These are phyloP conservation scores for Chionographis japonica DNA, from an alignment of 106 monocot genomes.

Conservation along the genomic window DNA sequence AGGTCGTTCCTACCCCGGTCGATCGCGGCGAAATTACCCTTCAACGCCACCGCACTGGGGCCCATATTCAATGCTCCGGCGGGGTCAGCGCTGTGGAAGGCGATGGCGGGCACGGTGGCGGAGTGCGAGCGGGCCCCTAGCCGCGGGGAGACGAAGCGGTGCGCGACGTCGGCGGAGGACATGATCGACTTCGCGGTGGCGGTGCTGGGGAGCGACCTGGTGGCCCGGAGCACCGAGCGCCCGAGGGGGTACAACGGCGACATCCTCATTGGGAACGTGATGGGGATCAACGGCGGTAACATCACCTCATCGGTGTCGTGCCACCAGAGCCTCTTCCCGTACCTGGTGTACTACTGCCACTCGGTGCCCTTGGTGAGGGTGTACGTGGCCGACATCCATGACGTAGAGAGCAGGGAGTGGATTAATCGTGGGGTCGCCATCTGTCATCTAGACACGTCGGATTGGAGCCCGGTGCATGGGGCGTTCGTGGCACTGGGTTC, in stretches of 20 bases:
- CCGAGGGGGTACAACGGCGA: slow-evolving; percentile 33
- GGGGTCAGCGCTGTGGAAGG: slow-evolving; percentile 50
- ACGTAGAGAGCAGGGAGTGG: slow-evolving; percentile 26
- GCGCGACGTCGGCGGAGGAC: slow-evolving; percentile 73
- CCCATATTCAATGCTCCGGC: slow-evolving; percentile 30
- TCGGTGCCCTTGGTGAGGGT: slow-evolving; percentile 81
- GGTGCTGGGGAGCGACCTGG: slow-evolving; percentile 55
- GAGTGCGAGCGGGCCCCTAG: slow-evolving; percentile 78
- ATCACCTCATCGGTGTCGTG: slow-evolving; percentile 78
- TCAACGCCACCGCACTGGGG: slow-evolving; percentile 29
- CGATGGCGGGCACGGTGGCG: slow-evolving; percentile 50
- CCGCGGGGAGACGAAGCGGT: slow-evolving; percentile 83
- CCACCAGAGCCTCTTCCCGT: slow-evolving; percentile 94
- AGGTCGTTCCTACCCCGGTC: slow-evolving; percentile 72
- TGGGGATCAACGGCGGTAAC: slow-evolving; percentile 59
- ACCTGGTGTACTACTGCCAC: slow-evolving; percentile 89
- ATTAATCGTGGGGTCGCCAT: slow-evolving; percentile 86
- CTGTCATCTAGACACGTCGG: slow-evolving; percentile 92
- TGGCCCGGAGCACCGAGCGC: slow-evolving; percentile 46
- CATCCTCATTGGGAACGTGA: slow-evolving; percentile 49
- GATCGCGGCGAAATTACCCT: slow-evolving; percentile 50
- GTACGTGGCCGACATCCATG: slow-evolving; percentile 71
- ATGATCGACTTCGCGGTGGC: slow-evolving; percentile 80
- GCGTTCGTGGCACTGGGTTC: slow-evolving; percentile 78
- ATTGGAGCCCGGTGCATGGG: slow-evolving; percentile 80